phyloP scores from a whole-genome alignment of 2,329 filamentous ascomycete species.

The Piedraia hortae region DNA sequence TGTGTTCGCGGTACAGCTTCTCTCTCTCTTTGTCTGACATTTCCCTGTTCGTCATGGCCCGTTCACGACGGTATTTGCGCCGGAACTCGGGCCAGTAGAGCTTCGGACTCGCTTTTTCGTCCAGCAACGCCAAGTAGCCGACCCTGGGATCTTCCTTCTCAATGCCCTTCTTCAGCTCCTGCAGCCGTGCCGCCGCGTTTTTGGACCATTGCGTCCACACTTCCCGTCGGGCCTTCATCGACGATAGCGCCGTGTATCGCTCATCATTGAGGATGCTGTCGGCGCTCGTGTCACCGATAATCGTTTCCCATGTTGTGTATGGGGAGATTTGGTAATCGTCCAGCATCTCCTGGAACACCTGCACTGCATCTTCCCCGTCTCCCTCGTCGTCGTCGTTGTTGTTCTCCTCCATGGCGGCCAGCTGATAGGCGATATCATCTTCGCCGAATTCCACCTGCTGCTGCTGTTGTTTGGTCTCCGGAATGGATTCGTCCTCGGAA shows the following conservation, averaged over 20 bases:
- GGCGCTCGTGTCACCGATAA: conserved; percentile 37
- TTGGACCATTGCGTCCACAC: conserved; percentile 58
- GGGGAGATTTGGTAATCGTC: conserved; percentile 62
- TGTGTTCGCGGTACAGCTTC: conserved; percentile 50
- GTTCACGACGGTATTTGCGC: conserved; percentile 61
- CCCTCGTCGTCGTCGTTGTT: conserved; percentile 29
- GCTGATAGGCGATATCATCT: conserved; percentile 77
- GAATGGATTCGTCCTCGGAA: conserved; percentile 18
- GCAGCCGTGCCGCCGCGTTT: conserved; percentile 43
- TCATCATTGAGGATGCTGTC: conserved; percentile 59
- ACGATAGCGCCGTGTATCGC: conserved; percentile 59
- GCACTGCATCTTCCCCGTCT: conserved; percentile 46
- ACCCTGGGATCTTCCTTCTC: conserved; percentile 63
- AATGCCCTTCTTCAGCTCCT: conserved; percentile 16
- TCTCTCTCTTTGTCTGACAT: conserved; percentile 40
- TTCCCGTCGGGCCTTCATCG: conserved; percentile 52
- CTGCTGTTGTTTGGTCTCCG: conserved; percentile 33
- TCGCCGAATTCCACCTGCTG: conserved; percentile 57
- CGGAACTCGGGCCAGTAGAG: conserved; percentile 96
- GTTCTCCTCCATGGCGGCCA: conserved; percentile 64
- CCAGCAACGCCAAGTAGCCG: conserved; percentile 55
- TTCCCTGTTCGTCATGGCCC: conserved; percentile 45
- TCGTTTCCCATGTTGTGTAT: conserved; percentile 72
- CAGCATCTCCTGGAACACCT: conserved; percentile 62
- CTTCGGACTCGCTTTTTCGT: conserved; percentile 61